Conservation (phyloP, 2,329 filamentous ascomycete species). For the Cordyceps pruinosa region DNA sequence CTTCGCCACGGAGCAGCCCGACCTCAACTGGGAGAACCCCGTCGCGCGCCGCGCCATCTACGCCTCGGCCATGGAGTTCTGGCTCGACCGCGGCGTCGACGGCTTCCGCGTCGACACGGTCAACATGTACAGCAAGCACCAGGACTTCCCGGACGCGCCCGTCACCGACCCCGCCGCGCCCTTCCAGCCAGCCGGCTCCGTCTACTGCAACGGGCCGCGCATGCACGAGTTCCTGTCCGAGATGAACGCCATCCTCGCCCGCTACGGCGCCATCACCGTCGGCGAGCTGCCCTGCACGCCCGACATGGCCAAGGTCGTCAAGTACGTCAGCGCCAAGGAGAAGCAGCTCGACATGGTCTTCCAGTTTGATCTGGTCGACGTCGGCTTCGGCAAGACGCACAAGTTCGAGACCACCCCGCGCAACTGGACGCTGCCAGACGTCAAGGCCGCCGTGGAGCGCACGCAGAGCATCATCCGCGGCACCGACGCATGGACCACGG, state of each 20-base stretch:
- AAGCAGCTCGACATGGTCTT: constrained; percentile 65
- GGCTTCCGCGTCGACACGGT: constrained; percentile 72
- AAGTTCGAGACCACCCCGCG: constrained; percentile 44
- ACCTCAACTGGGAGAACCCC: constrained; percentile 77
- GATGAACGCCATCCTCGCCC: constrained; percentile 53
- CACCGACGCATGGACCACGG: constrained; percentile 55
- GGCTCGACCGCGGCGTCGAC: constrained; percentile 66
- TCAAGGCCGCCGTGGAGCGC: constrained; percentile 41
- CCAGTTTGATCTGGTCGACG: constrained; percentile 57
- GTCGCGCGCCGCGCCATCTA: constrained; percentile 64
- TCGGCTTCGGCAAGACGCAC: constrained; percentile 45
- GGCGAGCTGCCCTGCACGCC: constrained; percentile 62
- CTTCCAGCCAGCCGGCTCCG: constrained; percentile 46
- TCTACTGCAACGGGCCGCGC: constrained; percentile 61
- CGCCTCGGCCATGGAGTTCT: constrained; percentile 66
- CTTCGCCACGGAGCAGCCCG: constrained; percentile 69
- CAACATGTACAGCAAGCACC: constrained; percentile 63
- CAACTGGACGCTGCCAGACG: constrained; percentile 39
- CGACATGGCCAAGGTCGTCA: constrained; percentile 47
- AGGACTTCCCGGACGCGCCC: constrained; percentile 51
- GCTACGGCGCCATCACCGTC: constrained; percentile 62
- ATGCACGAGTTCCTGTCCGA: constrained; percentile 63
- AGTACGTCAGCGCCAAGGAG: constrained; percentile 51
- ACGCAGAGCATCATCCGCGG: constrained; percentile 46
- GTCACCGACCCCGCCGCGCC: constrained; percentile 38